These are phyloP conservation scores for Apocynum venetum DNA, from an alignment of 257 asterid species.

Conservation along the genomic window DNA sequence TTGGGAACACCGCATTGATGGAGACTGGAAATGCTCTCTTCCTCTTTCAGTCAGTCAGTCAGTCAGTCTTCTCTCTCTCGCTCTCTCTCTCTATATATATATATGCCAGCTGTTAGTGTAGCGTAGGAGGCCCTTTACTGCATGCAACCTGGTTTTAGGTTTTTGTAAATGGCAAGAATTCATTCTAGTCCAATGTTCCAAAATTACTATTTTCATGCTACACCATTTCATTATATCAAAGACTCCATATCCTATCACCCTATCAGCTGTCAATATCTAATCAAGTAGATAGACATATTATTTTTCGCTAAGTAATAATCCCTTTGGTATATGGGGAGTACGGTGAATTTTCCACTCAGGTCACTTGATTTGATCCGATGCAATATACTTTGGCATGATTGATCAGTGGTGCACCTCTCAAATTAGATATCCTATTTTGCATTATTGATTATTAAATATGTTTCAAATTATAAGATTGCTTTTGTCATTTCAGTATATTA, in stretches of 20 bases:
- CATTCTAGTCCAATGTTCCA: constrained; percentile 7
- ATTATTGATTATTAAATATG: too few species aligned
- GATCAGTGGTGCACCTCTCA: too few species aligned
- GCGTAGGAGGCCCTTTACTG: constrained; percentile 3
- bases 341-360: too few species aligned
- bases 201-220: constrained; percentile 15
- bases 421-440: too few species aligned
- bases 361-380: too few species aligned
- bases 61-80: not conserved
- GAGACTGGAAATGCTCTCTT: constrained; percentile 2
- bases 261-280: not conserved
- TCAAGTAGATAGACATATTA: too few species aligned
- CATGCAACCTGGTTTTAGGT: not conserved
- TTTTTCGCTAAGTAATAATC: too few species aligned
- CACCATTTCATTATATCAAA: constrained; percentile 2
- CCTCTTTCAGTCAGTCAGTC: not conserved
- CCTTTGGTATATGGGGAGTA: too few species aligned
- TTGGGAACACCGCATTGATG: not conserved
- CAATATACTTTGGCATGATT: too few species aligned
- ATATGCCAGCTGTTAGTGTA: not conserved
- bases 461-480: too few species aligned
- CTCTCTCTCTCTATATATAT: not conserved
- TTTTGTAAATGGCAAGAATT: constrained; percentile 2
- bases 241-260: too few species aligned
- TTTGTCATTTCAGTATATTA: too few species aligned